Conservation (phyloP, 345 rosid genomes). For the thale cress (Arabidopsis thaliana) region DNA sequence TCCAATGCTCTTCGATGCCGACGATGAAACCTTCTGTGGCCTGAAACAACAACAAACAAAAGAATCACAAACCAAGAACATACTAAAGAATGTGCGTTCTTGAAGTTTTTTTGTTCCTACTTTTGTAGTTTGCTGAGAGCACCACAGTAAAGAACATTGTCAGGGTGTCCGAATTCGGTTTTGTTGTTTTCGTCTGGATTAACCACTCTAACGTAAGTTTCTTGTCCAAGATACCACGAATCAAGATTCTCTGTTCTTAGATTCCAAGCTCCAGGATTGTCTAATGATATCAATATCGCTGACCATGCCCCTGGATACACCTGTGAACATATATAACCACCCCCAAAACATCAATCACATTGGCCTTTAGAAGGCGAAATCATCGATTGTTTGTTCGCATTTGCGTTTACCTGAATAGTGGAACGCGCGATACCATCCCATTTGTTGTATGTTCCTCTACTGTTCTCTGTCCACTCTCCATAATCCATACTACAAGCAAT, state of each 20-base stretch:
- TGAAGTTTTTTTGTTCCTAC: conserved; percentile 47
- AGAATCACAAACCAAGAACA: conserved; percentile 11
- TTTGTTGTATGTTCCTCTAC: conserved; percentile 98
- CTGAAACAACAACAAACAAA: conserved; percentile 48
- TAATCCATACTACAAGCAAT: conserved; percentile 82
- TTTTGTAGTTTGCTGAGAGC: conserved; percentile 73
- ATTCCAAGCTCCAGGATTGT: conserved; percentile 98
- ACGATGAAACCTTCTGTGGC: conserved; percentile 72
- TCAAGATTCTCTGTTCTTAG: conserved; percentile 95
- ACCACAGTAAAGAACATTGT: conserved; percentile 90
- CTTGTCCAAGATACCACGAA: conserved; percentile 98
- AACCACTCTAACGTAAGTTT: conserved; percentile 85
- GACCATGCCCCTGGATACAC: conserved; percentile 99
- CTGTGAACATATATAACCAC: conserved; percentile 41
- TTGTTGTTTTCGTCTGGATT: conserved; percentile 94
- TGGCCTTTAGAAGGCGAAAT: background rate
- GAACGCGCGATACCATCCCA: conserved; percentile 98
- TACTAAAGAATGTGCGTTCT: background rate
- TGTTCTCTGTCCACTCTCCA: conserved; percentile 96
- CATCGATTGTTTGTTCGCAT: background rate
- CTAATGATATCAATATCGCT: conserved; percentile 84
- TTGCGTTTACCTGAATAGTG: conserved; percentile 69
- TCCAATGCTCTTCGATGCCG: conserved; percentile 42
- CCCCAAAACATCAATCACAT: background rate
- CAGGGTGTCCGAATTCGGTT: conserved; percentile 84